Evolutionary conservation across 768 basidiomycete species (phyloP).

Genomic region (Boletus subparvulus): DNA sequence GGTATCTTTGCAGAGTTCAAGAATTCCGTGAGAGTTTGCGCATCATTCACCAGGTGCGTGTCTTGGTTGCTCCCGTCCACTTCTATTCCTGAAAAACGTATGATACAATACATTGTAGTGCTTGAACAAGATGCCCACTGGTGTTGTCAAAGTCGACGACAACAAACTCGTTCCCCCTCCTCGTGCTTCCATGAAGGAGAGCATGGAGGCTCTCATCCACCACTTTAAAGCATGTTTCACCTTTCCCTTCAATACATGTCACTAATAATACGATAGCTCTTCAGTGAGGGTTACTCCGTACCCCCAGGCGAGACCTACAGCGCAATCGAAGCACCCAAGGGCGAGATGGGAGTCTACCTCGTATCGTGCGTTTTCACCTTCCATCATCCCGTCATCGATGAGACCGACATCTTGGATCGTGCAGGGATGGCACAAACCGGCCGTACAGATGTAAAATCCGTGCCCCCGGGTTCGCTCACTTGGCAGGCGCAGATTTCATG

Average conservation of each 20-base stretch:
- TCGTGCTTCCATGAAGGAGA: slow-evolving; percentile 98
- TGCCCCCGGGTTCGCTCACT: slow-evolving; percentile 93
- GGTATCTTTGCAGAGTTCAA: slow-evolving; percentile 96
- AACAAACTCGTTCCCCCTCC: slow-evolving; percentile 97
- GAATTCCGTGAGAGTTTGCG: slow-evolving; percentile 94
- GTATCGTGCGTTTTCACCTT: slow-evolving; percentile 66
- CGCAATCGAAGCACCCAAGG: slow-evolving; percentile 98
- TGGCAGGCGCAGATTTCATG: slow-evolving; percentile 97
- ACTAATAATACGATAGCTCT: slow-evolving; percentile 55
- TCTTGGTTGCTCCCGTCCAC: neutral
- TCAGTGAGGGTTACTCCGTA: slow-evolving; percentile 95
- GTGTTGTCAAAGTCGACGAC: slow-evolving; percentile 92
- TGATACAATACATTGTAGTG: slow-evolving; percentile 51
- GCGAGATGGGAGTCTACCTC: slow-evolving; percentile 98
- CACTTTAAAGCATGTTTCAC: slow-evolving; percentile 79
- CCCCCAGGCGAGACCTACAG: slow-evolving; percentile 95
- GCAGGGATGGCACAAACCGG: slow-evolving; percentile 88
- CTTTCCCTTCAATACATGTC: neutral
- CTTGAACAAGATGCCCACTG: slow-evolving; percentile 94
- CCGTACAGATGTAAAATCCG: slow-evolving; percentile 98
- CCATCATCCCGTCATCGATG: neutral
- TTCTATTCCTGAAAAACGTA: neutral
- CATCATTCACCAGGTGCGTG: slow-evolving; percentile 74
- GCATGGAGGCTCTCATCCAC: slow-evolving; percentile 96
- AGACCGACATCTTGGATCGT: neutral